These are phyloP conservation scores for Tympanopsis confertula DNA, from an alignment of 2,329 filamentous ascomycete genomes.

Conservation along the genomic window DNA sequence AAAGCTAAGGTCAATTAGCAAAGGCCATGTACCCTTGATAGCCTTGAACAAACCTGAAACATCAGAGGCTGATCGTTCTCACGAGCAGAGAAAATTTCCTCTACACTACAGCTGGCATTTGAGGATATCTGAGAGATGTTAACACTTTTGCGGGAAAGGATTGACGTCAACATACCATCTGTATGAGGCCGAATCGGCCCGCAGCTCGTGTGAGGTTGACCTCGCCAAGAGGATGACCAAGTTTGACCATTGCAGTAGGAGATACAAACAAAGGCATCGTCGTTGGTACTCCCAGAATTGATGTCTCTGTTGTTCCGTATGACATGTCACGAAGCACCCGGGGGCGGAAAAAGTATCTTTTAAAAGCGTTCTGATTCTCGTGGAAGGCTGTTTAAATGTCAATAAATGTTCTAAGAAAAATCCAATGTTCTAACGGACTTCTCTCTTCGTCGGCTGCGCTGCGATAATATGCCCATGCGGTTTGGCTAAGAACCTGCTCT, in stretches of 20 bases:
- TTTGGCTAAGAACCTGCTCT: constrained; percentile 1
- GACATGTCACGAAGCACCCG: constrained; percentile 5
- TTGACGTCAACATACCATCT: constrained; percentile 2
- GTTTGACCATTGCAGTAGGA: constrained; percentile 8
- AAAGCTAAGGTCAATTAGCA: no score
- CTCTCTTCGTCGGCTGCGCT: constrained; percentile 3
- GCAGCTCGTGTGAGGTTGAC: constrained; percentile 5
- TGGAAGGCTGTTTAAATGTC: no score
- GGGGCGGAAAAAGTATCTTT: constrained; percentile 7
- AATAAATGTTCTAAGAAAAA: no score
- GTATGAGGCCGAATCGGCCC: constrained; percentile 2
- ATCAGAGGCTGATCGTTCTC: constrained; percentile 1
- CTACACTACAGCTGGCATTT: constrained; percentile 3
- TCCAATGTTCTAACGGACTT: no score
- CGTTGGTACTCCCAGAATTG: constrained; percentile 3
- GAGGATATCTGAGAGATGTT: constrained; percentile 2
- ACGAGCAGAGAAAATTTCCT: constrained; percentile 1
- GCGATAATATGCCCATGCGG: constrained; percentile 5
- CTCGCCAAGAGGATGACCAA: constrained; percentile 8
- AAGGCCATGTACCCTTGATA: no score
- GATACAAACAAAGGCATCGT: constrained; percentile 7
- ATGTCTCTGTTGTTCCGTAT: constrained; percentile 2
- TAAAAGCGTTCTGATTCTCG: constrained; percentile 3
- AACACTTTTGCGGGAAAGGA: no score
- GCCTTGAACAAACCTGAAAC: constrained; percentile 3